Evolutionary conservation across 768 basidiomycete genomes (phyloP).

Genomic region (Phanerodontia chrysosporium): DNA sequence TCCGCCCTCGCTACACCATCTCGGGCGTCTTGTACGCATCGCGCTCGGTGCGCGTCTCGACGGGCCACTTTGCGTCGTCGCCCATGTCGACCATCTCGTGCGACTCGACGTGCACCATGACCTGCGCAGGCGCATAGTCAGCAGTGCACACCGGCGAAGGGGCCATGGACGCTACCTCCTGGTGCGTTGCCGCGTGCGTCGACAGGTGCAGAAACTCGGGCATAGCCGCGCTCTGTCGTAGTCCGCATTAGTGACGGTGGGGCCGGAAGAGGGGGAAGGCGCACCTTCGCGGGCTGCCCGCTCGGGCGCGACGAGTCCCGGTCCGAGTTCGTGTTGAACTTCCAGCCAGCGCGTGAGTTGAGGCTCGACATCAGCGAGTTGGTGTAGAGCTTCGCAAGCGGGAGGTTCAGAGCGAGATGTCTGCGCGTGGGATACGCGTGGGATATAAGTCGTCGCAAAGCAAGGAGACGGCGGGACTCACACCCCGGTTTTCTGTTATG

Average conservation of each 20-base stretch:
- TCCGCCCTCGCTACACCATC: not conserved
- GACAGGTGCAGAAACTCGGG: constrained; percentile 5
- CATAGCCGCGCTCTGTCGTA: constrained; percentile 1
- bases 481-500: constrained; percentile 5
- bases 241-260: no score
- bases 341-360: constrained; percentile 29
- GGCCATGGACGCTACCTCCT: not conserved
- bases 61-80: not conserved
- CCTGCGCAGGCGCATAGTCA: constrained; percentile 2
- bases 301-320: not conserved
- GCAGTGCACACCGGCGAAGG: not conserved
- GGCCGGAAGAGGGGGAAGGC: not conserved
- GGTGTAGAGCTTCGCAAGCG: constrained; percentile 32
- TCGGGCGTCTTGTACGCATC: not conserved
- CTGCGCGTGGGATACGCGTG: no score
- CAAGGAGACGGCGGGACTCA: no score
- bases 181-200: not conserved
- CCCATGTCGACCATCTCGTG: constrained; percentile 5
- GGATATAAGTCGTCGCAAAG: no score
- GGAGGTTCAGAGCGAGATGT: constrained; percentile 28
- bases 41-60: not conserved
- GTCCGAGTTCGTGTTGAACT: not conserved
- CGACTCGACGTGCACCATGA: not conserved
- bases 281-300: not conserved
- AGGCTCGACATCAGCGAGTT: constrained; percentile 31